Percentiles rank a stretch among this genome's conserved stretches.
phyloP scores from a whole-genome alignment of 1,139 yeast genomes.

The Kazachstania sp. region DNA sequence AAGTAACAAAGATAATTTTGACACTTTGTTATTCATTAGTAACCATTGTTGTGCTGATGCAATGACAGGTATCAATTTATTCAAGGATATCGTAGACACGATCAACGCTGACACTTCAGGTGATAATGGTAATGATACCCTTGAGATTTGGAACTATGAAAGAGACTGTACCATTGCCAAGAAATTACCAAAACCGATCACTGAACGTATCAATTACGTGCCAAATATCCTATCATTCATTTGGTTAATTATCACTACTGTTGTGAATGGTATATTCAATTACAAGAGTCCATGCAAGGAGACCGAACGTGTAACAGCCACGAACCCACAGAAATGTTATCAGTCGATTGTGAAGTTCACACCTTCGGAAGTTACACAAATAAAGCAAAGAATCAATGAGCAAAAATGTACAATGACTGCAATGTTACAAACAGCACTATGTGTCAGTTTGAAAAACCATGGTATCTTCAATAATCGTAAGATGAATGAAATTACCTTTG shows the following conservation, averaged over 20 bases:
- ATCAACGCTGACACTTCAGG: slow-evolving; percentile 2
- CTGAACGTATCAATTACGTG: slow-evolving; percentile 17
- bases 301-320: slow-evolving; percentile 7
- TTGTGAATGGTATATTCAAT: slow-evolving; percentile 10
- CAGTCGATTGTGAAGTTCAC: slow-evolving; percentile 12
- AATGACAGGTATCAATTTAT: slow-evolving; percentile 17
- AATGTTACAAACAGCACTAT: slow-evolving; percentile 21
- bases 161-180: slow-evolving; percentile 8
- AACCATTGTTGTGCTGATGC: slow-evolving; percentile 25
- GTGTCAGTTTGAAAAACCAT: slow-evolving; percentile 15
- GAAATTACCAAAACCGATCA: slow-evolving; percentile 17
- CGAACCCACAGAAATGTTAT: slow-evolving; percentile 7
- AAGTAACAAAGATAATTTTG: slow-evolving; percentile 1
- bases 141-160: slow-evolving; percentile 11
- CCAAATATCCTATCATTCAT: slow-evolving; percentile 11
- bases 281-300: slow-evolving; percentile 11
- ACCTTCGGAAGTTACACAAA: slow-evolving; percentile 8
- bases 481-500: slow-evolving; percentile 18
- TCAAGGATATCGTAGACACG: slow-evolving; percentile 14
- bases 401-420: slow-evolving; percentile 23
- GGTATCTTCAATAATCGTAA: slow-evolving; percentile 14
- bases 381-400: slow-evolving; percentile 11
- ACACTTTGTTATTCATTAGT: slow-evolving; percentile 15
- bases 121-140: background rate
- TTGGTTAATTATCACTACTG: slow-evolving; percentile 9